Base-by-base conservation (phyloP, 2,329 filamentous ascomycete genomes). In the Paecilomyces sp. region DNA sequence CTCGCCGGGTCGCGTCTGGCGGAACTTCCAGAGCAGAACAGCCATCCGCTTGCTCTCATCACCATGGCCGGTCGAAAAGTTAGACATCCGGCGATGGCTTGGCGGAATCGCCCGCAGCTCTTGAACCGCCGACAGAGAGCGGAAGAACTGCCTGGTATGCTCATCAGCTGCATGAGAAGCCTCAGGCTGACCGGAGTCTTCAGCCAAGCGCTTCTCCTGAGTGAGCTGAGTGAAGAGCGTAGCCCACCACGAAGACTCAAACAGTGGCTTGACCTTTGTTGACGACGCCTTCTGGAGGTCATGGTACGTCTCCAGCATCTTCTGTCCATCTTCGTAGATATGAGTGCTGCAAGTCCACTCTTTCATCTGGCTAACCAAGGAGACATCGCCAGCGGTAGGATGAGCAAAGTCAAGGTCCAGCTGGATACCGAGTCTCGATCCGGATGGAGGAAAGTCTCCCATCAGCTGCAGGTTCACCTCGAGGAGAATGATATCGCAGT, bases 181-280 rank as follows among this genome's bases (percentile, higher is more conserved):
- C 24, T 68, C 66, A 13, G 70, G 64, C 28, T 74, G 67, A 8
- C 71, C 74, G 0, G 68, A 68, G 34, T 72, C 68, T 62, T 77
- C 74, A 11, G 74, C 72, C 58, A 71, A 68, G 47, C 72, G 74
- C 63, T 70, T 76, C 18, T 74, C 70, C 61, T 76, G 72, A 2
- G 74, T 78, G 58, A 77, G 65, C 28, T 75, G 65, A 0, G 74
- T 77, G 67, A 80, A 79, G 24, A 72, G 62, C 31, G 68, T 69
- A 13, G 73, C 77, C 78, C 78, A 80, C 76, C 77, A 80, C 12
- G 67, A 68, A 13, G 76, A 77, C 61, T 78, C 76, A 51, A 80
- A 78, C 2, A 73, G 69, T 22, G 77, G 75, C 60, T 73, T 74
- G 57, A 79, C 68, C 60, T 73, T 74, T n/a, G 76, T 74, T 3